These are phyloP conservation scores for Mycena pura DNA, from an alignment of 768 basidiomycete species.

Conservation along the genomic window DNA sequence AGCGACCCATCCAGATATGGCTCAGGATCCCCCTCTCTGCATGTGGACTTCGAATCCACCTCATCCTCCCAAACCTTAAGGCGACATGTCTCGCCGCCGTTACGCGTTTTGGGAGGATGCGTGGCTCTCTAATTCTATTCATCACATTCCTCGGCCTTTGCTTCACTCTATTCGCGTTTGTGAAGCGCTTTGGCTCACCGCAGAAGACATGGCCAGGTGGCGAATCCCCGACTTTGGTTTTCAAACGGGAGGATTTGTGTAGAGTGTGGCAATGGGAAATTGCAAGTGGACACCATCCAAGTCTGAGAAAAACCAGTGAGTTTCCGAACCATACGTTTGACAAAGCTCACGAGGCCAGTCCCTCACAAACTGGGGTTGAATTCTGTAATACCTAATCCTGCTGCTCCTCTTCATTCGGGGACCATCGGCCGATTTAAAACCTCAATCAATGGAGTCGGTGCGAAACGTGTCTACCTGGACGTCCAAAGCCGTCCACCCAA, in stretches of 20 bases:
- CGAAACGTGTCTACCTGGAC: conserved; percentile 82
- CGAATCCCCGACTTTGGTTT: conserved; percentile 77
- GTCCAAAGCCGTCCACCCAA: conserved; percentile 64
- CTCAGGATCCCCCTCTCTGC: conserved; percentile 9
- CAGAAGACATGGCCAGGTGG: conserved; percentile 69
- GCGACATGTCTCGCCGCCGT: background rate
- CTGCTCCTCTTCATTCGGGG: conserved; percentile 60
- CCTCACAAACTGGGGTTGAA: conserved; percentile 71
- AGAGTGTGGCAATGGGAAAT: conserved; percentile 98
- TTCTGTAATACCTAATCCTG: conserved; percentile 69
- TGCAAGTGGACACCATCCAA: conserved; percentile 92
- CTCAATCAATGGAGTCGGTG: conserved; percentile 74
- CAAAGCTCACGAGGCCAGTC: conserved; percentile 50
- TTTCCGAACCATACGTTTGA: conserved; percentile 17
- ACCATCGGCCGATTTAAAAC: conserved; percentile 56
- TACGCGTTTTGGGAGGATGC: conserved; percentile 35
- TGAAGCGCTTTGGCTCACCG: conserved; percentile 64
- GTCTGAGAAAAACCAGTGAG: conserved; percentile 76
- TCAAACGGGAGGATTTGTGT: conserved; percentile 77
- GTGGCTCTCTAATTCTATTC: conserved; percentile 60
- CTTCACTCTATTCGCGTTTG: conserved; percentile 66
- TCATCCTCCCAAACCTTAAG: conserved; percentile 16
- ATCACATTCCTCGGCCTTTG: conserved; percentile 52
- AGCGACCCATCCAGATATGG: conserved; percentile 19
- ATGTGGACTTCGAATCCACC: conserved; percentile 5